Conservation (phyloP, 2,329 filamentous ascomycete genomes). For the Alternaria alternata region DNA sequence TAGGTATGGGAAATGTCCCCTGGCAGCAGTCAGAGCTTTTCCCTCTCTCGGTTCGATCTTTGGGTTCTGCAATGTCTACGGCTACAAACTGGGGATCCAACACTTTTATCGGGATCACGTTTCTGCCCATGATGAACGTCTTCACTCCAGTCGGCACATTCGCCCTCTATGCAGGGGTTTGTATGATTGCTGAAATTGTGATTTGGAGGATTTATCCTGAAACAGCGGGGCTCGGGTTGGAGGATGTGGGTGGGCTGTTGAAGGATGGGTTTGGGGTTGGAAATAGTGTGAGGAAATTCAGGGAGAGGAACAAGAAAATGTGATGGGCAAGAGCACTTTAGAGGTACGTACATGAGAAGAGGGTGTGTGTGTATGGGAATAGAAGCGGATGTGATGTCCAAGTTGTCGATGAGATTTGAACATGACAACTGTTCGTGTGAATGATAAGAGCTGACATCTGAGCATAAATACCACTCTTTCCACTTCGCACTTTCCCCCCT, state of each 20-base stretch:
- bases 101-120: conserved; percentile 84
- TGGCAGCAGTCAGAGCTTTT: conserved; percentile 97
- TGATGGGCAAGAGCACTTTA: not conserved
- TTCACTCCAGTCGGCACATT: conserved; percentile 81
- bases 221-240: conserved; percentile 80
- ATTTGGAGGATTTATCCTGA: conserved; percentile 85
- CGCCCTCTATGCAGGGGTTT: conserved; percentile 77
- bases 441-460: not conserved
- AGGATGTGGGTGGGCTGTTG: conserved; percentile 78
- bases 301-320: conserved; percentile 15
- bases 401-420: not conserved
- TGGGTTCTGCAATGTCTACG: conserved; percentile 77
- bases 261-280: conserved; percentile 74
- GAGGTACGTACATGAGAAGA: not conserved
- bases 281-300: conserved; percentile 39
- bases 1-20: conserved; percentile 89
- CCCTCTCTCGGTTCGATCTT: conserved; percentile 74
- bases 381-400: not conserved
- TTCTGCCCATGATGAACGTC: conserved; percentile 83
- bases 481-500: too few species aligned
- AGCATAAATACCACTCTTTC: not conserved
- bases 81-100: conserved; percentile 90
- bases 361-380: not conserved
- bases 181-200: conserved; percentile 70
- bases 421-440: not conserved